Evolutionary conservation across 2,329 filamentous ascomycete species (phyloP).

Genomic region (Ophiocordyceps polyrhachis-furcata): DNA sequence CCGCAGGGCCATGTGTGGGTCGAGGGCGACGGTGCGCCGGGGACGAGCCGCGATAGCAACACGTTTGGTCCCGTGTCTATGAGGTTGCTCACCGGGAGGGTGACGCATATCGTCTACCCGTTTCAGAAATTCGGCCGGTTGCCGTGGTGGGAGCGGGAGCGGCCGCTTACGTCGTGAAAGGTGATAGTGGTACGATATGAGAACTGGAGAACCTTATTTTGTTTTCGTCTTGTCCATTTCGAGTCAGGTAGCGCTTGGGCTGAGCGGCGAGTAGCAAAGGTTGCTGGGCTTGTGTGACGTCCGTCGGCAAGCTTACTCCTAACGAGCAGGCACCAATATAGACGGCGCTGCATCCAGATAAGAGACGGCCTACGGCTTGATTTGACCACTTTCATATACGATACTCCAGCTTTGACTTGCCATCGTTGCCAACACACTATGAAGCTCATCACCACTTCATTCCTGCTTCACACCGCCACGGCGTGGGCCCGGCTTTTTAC

Average conservation of each 20-base stretch:
- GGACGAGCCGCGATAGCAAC: conserved; percentile 66
- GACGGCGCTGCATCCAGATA: no score
- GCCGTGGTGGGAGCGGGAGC: conserved; percentile 34
- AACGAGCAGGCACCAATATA: no score
- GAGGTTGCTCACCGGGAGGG: conserved; percentile 54
- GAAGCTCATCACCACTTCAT: neutral
- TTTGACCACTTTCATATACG: no score
- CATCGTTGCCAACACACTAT: neutral
- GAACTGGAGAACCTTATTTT: no score
- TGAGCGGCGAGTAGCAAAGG: no score
- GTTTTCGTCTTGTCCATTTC: no score
- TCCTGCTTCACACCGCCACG: neutral
- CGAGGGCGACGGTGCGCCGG: conserved; percentile 66
- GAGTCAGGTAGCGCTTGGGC: no score
- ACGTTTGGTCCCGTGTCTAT: conserved; percentile 70
- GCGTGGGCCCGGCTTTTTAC: neutral
- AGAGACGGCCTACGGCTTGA: no score
- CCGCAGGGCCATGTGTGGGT: conserved; percentile 85
- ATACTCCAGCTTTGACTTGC: no score
- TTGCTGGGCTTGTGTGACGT: no score
- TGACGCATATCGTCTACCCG: conserved; percentile 56
- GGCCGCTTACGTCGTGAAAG: conserved; percentile 3
- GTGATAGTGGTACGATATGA: neutral
- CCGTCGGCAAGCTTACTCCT: no score
- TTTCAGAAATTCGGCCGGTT: conserved; percentile 37